Evolutionary conservation across 306 rosid species (phyloP).

Genomic region (Vachellia collinsii): DNA sequence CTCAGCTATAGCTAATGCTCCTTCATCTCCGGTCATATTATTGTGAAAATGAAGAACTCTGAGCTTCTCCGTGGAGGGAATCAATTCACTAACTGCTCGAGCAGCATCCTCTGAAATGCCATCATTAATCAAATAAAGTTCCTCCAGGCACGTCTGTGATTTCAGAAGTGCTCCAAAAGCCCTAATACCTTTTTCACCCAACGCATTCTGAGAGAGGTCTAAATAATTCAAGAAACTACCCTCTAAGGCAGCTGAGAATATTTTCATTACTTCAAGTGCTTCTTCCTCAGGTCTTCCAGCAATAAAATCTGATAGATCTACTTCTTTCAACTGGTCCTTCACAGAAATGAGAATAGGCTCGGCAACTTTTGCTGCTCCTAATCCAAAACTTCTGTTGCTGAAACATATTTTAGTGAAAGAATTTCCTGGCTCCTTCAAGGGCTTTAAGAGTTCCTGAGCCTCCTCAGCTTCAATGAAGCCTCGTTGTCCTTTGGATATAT

Average conservation of each 20-base stretch:
- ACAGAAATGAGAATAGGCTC: slow-evolving; percentile 60
- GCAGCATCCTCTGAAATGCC: slow-evolving; percentile 81
- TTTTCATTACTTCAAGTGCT: slow-evolving; percentile 65
- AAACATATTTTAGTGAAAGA: slow-evolving; percentile 90
- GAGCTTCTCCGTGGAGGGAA: slow-evolving; percentile 72
- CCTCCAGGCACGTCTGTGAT: slow-evolving; percentile 67
- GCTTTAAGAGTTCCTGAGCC: slow-evolving; percentile 72
- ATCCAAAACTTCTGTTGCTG: slow-evolving; percentile 82
- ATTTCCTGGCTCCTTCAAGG: slow-evolving; percentile 70
- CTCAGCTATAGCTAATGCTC: slow-evolving; percentile 63
- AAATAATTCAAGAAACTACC: slow-evolving; percentile 57
- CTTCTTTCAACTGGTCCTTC: slow-evolving; percentile 68
- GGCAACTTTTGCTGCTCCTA: slow-evolving; percentile 60
- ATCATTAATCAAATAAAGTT: slow-evolving; percentile 66
- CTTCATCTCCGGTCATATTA: slow-evolving; percentile 74
- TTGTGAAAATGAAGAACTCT: slow-evolving; percentile 68
- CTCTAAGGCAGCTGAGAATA: slow-evolving; percentile 66
- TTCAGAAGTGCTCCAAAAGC: slow-evolving; percentile 68
- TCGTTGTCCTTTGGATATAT: slow-evolving; percentile 77
- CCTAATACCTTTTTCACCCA: slow-evolving; percentile 75
- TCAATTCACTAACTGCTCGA: slow-evolving; percentile 59
- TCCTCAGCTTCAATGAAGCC: slow-evolving; percentile 83
- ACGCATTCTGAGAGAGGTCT: slow-evolving; percentile 69
- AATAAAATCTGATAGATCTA: slow-evolving; percentile 66
- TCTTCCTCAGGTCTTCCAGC: slow-evolving; percentile 73